Percentiles rank a stretch among this genome's conserved stretches.
phyloP scores from a whole-genome alignment of 768 basidiomycete genomes.

The Melanogaster broomeanus region DNA sequence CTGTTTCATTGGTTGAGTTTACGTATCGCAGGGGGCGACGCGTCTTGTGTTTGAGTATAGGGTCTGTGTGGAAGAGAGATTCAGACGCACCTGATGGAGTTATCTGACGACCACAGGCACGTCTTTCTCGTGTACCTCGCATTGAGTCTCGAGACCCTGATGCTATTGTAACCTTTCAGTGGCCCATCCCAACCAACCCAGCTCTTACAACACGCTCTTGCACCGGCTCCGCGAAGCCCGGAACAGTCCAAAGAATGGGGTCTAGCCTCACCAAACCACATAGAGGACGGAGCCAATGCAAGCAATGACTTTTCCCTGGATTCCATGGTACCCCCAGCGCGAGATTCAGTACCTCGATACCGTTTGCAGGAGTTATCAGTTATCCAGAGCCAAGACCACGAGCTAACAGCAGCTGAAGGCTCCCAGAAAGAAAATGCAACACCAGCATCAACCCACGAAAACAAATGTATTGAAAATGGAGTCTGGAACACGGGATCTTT shows the following conservation, averaged over 20 bases:
- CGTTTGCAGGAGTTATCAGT: conserved; percentile 37
- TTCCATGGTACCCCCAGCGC: conserved; percentile 39
- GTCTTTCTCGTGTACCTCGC: conserved; percentile 21
- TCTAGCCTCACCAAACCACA: conserved; percentile 15
- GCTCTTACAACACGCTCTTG: conserved; percentile 48
- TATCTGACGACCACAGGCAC: conserved; percentile 37
- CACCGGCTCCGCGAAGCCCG: conserved; percentile 17
- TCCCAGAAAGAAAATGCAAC: conserved; percentile 57
- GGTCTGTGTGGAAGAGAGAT: not conserved
- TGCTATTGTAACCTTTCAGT: conserved; percentile 28
- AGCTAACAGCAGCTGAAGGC: conserved; percentile 32
- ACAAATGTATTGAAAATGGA: conserved; percentile 13
- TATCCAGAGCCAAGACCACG: conserved; percentile 13
- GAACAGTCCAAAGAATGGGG: conserved; percentile 10
- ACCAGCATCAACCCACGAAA: conserved; percentile 15
- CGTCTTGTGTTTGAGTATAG: conserved; percentile 11
- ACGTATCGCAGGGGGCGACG: not conserved
- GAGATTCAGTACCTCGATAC: conserved; percentile 46
- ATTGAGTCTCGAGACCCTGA: conserved; percentile 12
- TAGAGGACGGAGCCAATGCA: conserved; percentile 20
- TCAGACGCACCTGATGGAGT: conserved; percentile 34
- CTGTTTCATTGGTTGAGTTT: not conserved
- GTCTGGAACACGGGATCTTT: conserved; percentile 15
- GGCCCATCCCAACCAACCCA: conserved; percentile 58
- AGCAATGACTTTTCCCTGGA: conserved; percentile 42